Evolutionary conservation across 2,329 filamentous ascomycete genomes (phyloP).

Genomic region (Exophiala alcalophila): DNA sequence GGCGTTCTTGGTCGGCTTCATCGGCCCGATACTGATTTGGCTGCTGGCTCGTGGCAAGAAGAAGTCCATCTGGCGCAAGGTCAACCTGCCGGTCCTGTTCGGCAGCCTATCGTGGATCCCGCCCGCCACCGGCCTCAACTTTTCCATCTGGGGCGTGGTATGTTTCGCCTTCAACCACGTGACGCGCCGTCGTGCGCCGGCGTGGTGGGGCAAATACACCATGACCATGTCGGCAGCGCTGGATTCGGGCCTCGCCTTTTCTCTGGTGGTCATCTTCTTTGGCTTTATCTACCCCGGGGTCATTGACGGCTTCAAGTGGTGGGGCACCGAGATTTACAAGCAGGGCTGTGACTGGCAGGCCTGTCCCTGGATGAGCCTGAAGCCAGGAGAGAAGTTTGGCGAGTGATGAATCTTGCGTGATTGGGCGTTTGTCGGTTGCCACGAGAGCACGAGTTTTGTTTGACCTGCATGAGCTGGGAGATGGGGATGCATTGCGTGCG

Average conservation of each 20-base stretch:
- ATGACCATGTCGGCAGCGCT: conserved; percentile 83
- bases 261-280: conserved; percentile 80
- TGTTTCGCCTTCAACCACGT: conserved; percentile 79
- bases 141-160: conserved; percentile 80
- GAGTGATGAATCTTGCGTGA: conserved; percentile 1
- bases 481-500: too few species aligned
- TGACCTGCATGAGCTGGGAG: too few species aligned
- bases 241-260: conserved; percentile 78
- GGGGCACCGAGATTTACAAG: conserved; percentile 84
- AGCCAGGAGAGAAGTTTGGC: conserved; percentile 60
- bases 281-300: conserved; percentile 77
- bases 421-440: background rate
- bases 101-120: conserved; percentile 84
- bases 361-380: conserved; percentile 66
- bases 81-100: conserved; percentile 80
- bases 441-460: too few species aligned
- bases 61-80: conserved; percentile 66
- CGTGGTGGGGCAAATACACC: conserved; percentile 89
- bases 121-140: conserved; percentile 80
- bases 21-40: conserved; percentile 73
- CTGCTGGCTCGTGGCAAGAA: conserved; percentile 59
- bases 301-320: conserved; percentile 74
- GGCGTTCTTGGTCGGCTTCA: conserved; percentile 74
- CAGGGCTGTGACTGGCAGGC: conserved; percentile 81
- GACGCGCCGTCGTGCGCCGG: conserved; percentile 64